These are phyloP conservation scores for Handroanthus guayacan DNA, from an alignment of 257 asterid genomes.

Conservation along the genomic window DNA sequence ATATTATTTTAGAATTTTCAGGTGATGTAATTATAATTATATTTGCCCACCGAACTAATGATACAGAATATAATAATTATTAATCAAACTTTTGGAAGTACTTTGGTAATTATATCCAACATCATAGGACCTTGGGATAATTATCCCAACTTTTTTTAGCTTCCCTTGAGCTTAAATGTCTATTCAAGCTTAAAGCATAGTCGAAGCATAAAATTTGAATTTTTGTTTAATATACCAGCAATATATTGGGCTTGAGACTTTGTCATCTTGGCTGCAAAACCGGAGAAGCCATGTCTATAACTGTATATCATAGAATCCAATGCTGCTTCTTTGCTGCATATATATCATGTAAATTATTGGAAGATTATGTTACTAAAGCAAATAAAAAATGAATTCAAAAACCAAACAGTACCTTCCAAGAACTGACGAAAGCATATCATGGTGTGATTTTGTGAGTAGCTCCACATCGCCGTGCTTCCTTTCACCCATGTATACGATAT, in stretches of 20 bases:
- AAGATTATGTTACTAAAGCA: too few species aligned
- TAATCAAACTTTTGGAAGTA: too few species aligned
- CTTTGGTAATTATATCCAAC: too few species aligned
- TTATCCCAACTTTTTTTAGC: too few species aligned
- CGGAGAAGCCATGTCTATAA: conserved; percentile 55
- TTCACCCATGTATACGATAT: conserved; percentile 51
- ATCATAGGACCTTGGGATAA: too few species aligned
- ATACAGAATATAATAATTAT: too few species aligned
- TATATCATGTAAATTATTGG: background rate
- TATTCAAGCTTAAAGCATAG: background rate
- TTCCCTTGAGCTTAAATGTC: too few species aligned
- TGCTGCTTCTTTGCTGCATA: conserved; percentile 43
- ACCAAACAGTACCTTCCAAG: conserved; percentile 44
- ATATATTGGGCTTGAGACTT: conserved; percentile 44
- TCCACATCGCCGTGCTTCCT: conserved; percentile 41
- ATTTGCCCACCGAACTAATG: too few species aligned
- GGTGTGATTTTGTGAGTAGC: conserved; percentile 43
- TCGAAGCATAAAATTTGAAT: background rate
- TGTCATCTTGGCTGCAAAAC: conserved; percentile 54
- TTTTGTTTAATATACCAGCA: conserved; percentile 20
- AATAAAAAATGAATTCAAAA: background rate
- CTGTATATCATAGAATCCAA: conserved; percentile 48
- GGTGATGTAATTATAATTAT: too few species aligned
- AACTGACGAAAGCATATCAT: conserved; percentile 44
- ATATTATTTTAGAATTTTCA: too few species aligned